Conservation (phyloP, 2,329 filamentous ascomycete genomes). For the Fusarium beomiforme region DNA sequence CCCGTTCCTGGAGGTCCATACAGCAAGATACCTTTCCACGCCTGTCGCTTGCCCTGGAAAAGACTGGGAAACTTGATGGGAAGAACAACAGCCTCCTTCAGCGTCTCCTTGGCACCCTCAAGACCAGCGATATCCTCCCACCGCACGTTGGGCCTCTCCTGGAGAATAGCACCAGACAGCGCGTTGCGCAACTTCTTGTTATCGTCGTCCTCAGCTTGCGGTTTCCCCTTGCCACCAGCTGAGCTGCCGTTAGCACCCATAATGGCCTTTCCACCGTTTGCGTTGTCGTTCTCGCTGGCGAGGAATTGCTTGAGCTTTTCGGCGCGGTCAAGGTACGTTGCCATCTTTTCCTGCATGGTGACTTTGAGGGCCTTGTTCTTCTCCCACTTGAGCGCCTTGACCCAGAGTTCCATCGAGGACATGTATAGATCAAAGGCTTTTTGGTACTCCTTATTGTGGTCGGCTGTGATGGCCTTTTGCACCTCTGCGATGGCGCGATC, state of each 20-base stretch:
- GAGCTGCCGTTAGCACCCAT: constrained; percentile 78
- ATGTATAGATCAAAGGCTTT: constrained; percentile 98
- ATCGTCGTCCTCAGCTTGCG: constrained; percentile 81
- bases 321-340: constrained; percentile 97
- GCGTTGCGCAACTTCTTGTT: constrained; percentile 95
- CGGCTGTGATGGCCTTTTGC: constrained; percentile 96
- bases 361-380: constrained; percentile 98
- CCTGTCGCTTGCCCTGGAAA: constrained; percentile 94
- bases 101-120: constrained; percentile 91
- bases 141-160: constrained; percentile 94
- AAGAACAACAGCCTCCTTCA: constrained; percentile 97
- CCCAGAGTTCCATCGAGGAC: constrained; percentile 94
- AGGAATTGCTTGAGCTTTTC: constrained; percentile 97
- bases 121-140: constrained; percentile 99
- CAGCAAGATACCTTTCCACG: constrained; percentile 97
- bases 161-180: constrained; percentile 88
- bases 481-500: constrained; percentile 96
- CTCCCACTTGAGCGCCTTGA: constrained; percentile 99
- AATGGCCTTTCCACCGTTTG: constrained; percentile 66
- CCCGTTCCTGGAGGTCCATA: constrained; percentile 97
- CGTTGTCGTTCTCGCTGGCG: constrained; percentile 76
- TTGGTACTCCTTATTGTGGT: constrained; percentile 95
- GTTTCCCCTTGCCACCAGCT: constrained; percentile 68
- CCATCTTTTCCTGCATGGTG: constrained; percentile 95
- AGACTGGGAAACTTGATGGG: constrained; percentile 98